Evolutionary conservation across 148 eudicot species (phyloP).

Genomic region (Talinum fruticosum): DNA sequence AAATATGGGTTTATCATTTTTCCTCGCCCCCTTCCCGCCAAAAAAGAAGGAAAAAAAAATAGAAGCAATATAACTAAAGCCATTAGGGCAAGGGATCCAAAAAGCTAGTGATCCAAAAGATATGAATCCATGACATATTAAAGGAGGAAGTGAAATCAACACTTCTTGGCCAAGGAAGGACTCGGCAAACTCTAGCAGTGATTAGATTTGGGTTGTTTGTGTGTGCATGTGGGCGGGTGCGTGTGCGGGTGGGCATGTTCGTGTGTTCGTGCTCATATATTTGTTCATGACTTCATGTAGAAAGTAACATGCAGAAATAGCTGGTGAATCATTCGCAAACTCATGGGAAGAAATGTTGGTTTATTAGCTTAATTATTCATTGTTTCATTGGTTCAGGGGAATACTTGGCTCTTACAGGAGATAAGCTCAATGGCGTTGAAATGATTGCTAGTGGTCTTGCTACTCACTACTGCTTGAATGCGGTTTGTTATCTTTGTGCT

Average conservation of each 20-base stretch:
- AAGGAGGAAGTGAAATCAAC: background rate
- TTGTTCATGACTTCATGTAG: background rate
- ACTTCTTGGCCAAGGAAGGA: background rate
- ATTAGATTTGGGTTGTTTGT: background rate
- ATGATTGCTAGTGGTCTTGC: constrained; percentile 89
- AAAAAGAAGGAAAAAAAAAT: background rate
- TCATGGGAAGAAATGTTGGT: background rate
- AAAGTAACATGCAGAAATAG: background rate
- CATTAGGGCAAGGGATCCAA: background rate
- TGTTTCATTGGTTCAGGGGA: constrained; percentile 56
- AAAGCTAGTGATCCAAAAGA: background rate
- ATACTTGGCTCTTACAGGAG: constrained; percentile 91
- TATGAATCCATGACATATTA: background rate
- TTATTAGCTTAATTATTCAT: background rate
- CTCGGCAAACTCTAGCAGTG: background rate
- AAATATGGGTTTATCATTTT: too few relatives aligned
- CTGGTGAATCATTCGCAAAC: background rate
- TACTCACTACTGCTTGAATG: constrained; percentile 73
- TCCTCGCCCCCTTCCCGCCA: too few relatives aligned
- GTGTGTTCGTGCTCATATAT: too few relatives aligned
- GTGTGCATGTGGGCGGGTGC: too few relatives aligned
- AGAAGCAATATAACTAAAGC: background rate
- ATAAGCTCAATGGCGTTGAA: constrained; percentile 80
- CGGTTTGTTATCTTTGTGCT: constrained; percentile 41
- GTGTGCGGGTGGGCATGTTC: too few relatives aligned